Base-by-base conservation (phyloP, 345 rosid genomes). In the Salix purpurea region DNA sequence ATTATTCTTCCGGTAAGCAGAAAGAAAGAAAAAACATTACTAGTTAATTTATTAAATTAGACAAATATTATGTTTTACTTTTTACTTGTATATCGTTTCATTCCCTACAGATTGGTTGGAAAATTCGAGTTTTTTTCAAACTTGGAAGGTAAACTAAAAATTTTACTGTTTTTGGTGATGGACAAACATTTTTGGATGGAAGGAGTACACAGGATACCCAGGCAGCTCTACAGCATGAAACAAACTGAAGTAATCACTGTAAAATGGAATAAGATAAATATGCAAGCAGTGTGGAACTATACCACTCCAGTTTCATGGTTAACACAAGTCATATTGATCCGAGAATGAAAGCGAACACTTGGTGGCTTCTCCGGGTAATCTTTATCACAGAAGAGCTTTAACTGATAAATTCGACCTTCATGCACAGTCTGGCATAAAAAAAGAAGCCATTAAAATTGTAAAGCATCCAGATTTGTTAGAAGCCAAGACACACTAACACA, bases 291-390 rank as follows among this genome's bases (percentile, higher is more conserved):
- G 30, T 73, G 54, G 54, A 28, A 40, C 8, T 40, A 23, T 94
- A 94, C 98, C 97, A 88, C 94, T 85, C 98, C 97, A 40, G 94
- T 91, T 89, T 94, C 98, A 71, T 92, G 98, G 88, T 88, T 91
- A 78, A 94, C 97, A 75, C 97, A 92, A 70, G 91, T 89, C 96
- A 94, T 90, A 79, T 94, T 94, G 80, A 94, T 82, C 74, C 97
- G 92, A 66, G 98, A 92, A 84, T 94, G 97, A 79, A 92, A 94
- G 75, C 97, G 93, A 74, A 92, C 97, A 65, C 86, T 94, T 21
- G 98, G 98, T 67, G 98, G 97, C 88, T 89, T 94, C 88, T 94
- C 97, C 0, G 98, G 98, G 81, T 94, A 94, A 81, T 94, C 98
- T 87, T 94, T 92, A 83, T 92, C 97, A 13, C 98, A 94, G 85